Base-by-base conservation (phyloP, 2,329 filamentous ascomycete species). In the Drechslera avenae region DNA sequence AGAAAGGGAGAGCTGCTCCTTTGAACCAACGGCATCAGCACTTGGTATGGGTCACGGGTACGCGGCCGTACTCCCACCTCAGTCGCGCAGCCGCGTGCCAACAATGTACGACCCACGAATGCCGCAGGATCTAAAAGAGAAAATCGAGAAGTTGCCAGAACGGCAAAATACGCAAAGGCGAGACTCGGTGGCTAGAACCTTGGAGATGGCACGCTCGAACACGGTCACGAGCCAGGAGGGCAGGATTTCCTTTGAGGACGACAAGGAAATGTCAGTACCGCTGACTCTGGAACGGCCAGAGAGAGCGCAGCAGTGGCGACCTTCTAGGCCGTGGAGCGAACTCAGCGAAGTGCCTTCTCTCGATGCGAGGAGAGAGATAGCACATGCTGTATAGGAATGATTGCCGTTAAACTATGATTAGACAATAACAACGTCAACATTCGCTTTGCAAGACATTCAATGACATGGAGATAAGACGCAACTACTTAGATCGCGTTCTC, bases 301-400 rank as follows among this genome's bases (percentile, higher is more conserved):
- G 28, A 49, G 30, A 16, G 57, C 47, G 5, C 45, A 48, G 9
- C 55, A 59, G 28, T 56, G 59, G 19, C 55, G 66, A 33, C 60
- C 66, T 13, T 53, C 58, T 18, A 58, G 67, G 32, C 67, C 66
- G 14, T 70, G 67, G 67, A 69, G 66, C 44, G 64, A 66, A 50
- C 50, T 28, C 26, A 28, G 26, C 26, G 26, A 28, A 28, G 26
- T 28, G 12, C 26, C 26, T 28, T 28, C 47, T 39, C 61, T 56
- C 16, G 28, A n/a, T 13, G 28, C 16, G 16, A 56, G 46, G 37
- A 49, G 31, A 13, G 37, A 46, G 41, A 40, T 40, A 33, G 30
- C 44, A 48, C 54, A 57, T 30, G 52, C 54, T 16, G 49, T 57
- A 26, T 57, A 52, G 32, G 19, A 19, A 12, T 28, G 23, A 17